Percentiles rank a stretch among this genome's conserved stretches.
Evolutionary conservation across 78 protist species (phyloP).

Genomic region (Dictyostelium citrinum): DNA sequence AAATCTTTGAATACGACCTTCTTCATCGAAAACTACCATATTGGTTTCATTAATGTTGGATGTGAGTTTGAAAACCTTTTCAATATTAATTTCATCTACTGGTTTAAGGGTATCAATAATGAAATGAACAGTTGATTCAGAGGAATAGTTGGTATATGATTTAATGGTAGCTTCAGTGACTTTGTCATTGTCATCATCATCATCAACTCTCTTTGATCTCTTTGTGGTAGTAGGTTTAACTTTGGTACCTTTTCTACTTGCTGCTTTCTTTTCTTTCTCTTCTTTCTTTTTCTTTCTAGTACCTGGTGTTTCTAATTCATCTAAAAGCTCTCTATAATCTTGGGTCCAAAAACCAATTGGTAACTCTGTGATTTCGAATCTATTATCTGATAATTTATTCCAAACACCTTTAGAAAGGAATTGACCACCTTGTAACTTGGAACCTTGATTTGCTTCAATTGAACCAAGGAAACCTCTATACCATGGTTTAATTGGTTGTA

Average conservation of each 20-base stretch:
- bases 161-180: neutral
- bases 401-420: constrained; percentile 1
- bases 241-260: neutral
- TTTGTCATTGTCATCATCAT: constrained; percentile 10
- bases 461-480: constrained; percentile 92
- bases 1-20: constrained; percentile 89
- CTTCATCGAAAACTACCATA: constrained; percentile 91
- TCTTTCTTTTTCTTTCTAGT: neutral
- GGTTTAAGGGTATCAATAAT: constrained; percentile 40
- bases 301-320: neutral
- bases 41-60: constrained; percentile 68
- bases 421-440: neutral
- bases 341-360: constrained; percentile 89
- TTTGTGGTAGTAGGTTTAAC: constrained; percentile 26
- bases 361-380: constrained; percentile 79
- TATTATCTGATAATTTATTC: neutral
- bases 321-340: constrained; percentile 87
- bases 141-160: neutral
- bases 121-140: constrained; percentile 74
- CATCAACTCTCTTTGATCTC: constrained; percentile 85
- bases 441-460: neutral
- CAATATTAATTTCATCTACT: constrained; percentile 55
- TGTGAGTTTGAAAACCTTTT: neutral
- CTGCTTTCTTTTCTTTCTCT: constrained; percentile 8
- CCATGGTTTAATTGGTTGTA: constrained; percentile 92